Conservation (phyloP, 257 asterid species). For the Leonotis leonurus region DNA sequence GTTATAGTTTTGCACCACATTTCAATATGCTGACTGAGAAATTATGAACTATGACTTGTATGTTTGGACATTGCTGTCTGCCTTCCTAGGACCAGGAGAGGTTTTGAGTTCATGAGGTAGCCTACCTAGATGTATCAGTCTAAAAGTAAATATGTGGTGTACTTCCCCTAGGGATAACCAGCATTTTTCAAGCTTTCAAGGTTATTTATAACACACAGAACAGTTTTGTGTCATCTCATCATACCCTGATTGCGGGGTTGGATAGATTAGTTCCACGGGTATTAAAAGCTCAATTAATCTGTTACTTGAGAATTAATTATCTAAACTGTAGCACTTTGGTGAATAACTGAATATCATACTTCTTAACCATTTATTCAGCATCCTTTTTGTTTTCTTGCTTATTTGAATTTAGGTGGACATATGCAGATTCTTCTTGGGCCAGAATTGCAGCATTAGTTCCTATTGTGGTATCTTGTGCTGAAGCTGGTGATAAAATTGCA, state of each 20-base stretch:
- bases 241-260: neutral
- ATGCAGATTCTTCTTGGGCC: constrained; percentile 98
- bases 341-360: constrained; percentile 3
- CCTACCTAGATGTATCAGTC: neutral
- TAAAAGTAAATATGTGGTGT: neutral
- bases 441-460: constrained; percentile 97
- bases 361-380: constrained; percentile 16
- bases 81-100: neutral
- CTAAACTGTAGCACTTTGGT: too few species aligned
- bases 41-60: neutral
- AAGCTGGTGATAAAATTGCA: constrained; percentile 84
- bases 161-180: neutral
- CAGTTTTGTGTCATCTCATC: neutral
- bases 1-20: neutral
- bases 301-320: constrained; percentile 14
- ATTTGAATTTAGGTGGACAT: constrained; percentile 95
- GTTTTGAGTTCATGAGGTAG: neutral
- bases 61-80: neutral
- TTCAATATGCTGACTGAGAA: neutral
- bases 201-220: neutral
- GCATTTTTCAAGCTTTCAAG: neutral
- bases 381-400: constrained; percentile 37
- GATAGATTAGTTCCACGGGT: neutral
- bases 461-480: constrained; percentile 82
- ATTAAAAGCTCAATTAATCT: neutral